These are phyloP conservation scores for Leishmania guyanensis DNA, from an alignment of 208 protist genomes.

Conservation along the genomic window DNA sequence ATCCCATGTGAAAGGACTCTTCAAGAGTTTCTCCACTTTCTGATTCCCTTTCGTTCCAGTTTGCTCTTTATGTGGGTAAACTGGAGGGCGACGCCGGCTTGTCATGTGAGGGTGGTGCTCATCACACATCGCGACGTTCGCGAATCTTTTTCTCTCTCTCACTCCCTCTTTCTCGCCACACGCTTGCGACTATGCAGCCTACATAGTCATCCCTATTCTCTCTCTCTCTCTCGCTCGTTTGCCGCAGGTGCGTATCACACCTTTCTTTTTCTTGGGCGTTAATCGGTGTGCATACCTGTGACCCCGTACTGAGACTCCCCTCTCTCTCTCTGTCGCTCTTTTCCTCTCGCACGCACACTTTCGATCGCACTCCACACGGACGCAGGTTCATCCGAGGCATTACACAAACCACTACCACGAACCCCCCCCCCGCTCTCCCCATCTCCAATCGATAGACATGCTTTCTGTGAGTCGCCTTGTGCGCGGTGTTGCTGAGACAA, in stretches of 20 bases:
- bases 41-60: background rate
- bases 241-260: too few relatives aligned
- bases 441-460: constrained; percentile 31
- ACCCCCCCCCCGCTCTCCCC: background rate
- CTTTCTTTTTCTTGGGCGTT: too few relatives aligned
- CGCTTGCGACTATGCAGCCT: background rate
- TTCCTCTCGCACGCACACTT: background rate
- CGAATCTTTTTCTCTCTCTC: background rate
- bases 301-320: background rate
- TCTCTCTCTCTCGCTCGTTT: background rate
- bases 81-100: background rate
- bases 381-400: background rate
- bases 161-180: background rate
- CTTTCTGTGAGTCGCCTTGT: constrained; percentile 36
- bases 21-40: background rate
- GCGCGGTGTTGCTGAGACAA: constrained; percentile 53
- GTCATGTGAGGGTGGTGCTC: background rate
- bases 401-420: background rate
- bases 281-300: too few relatives aligned
- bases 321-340: background rate
- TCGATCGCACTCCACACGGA: background rate
- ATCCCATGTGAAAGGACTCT: background rate
- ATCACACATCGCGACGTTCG: background rate
- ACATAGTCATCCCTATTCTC: too few relatives aligned
- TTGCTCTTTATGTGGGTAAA: background rate